phyloP scores from a whole-genome alignment of 2,329 filamentous ascomycete genomes.

The Nothophoma quercina region DNA sequence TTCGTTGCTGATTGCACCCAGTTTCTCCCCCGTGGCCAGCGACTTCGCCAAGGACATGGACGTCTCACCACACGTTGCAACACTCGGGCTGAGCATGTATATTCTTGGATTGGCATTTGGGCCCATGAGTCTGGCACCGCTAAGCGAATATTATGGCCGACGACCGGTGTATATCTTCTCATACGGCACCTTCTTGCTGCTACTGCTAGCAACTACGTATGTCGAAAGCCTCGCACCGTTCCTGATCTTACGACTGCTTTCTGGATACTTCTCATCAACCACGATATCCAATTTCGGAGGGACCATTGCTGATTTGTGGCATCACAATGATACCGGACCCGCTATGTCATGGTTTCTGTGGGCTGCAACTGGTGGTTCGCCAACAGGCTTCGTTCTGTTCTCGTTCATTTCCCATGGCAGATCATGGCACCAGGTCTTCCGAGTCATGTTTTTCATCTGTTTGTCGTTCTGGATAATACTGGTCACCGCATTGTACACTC shows the following conservation, averaged over 20 bases:
- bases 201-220: conserved; percentile 55
- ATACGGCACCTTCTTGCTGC: conserved; percentile 53
- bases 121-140: conserved; percentile 46
- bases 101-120: conserved; percentile 56
- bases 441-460: conserved; percentile 57
- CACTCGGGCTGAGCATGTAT: conserved; percentile 57
- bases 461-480: conserved; percentile 55
- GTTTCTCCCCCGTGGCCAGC: conserved; percentile 54
- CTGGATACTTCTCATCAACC: conserved; percentile 55
- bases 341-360: conserved; percentile 56
- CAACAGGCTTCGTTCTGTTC: conserved; percentile 57
- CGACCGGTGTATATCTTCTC: conserved; percentile 54
- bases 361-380: conserved; percentile 57
- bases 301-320: conserved; percentile 56
- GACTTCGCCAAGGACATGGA: conserved; percentile 54
- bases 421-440: conserved; percentile 56
- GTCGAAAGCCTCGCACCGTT: conserved; percentile 53
- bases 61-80: conserved; percentile 52
- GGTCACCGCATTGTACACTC: conserved; percentile 44
- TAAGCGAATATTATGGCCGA: conserved; percentile 53
- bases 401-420: conserved; percentile 55
- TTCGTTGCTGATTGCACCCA: neutral
- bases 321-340: conserved; percentile 52
- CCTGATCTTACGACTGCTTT: conserved; percentile 53
- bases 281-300: conserved; percentile 53